These are phyloP conservation scores for Colletotrichum chrysophilum DNA, from an alignment of 2,329 filamentous ascomycete species.

Conservation along the genomic window DNA sequence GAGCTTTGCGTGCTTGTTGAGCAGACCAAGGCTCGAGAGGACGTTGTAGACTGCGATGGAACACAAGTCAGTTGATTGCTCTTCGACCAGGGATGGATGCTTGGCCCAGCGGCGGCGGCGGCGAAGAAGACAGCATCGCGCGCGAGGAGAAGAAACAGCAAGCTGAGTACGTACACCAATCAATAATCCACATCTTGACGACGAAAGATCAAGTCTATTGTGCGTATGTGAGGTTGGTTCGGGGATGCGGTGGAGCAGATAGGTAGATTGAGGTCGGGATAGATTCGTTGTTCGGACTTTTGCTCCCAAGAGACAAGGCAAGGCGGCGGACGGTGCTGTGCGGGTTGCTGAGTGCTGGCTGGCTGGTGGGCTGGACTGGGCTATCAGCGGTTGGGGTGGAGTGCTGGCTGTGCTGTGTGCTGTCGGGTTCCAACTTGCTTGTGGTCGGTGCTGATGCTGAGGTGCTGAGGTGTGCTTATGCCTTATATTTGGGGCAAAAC, in stretches of 20 bases:
- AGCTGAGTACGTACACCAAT: slow-evolving; percentile 79
- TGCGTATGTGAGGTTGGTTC: slow-evolving; percentile 7
- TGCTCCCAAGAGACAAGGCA: slow-evolving; percentile 13
- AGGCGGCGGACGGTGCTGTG: background rate
- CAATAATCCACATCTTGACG: slow-evolving; percentile 84
- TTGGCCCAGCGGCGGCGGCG: slow-evolving; percentile 25
- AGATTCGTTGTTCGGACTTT: slow-evolving; percentile 14
- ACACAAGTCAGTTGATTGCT: slow-evolving; percentile 31
- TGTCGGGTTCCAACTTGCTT: background rate
- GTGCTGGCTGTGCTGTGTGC: background rate
- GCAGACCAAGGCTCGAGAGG: slow-evolving; percentile 82
- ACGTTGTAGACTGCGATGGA: slow-evolving; percentile 76
- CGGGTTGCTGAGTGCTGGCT: background rate
- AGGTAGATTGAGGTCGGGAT: slow-evolving; percentile 7
- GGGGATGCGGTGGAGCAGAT: slow-evolving; percentile 18
- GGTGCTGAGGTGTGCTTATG: background rate
- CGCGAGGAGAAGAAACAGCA: background rate
- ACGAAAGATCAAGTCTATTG: slow-evolving; percentile 18
- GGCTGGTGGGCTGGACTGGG: background rate
- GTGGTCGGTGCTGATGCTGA: slow-evolving; percentile 7
- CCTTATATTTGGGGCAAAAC: slow-evolving; percentile 3
- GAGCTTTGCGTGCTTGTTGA: slow-evolving; percentile 96
- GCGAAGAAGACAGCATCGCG: background rate
- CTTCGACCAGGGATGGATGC: slow-evolving; percentile 2
- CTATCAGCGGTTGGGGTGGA: slow-evolving; percentile 1